Base-by-base conservation (phyloP, 257 asterid species). In the Ehretia macrophylla region DNA sequence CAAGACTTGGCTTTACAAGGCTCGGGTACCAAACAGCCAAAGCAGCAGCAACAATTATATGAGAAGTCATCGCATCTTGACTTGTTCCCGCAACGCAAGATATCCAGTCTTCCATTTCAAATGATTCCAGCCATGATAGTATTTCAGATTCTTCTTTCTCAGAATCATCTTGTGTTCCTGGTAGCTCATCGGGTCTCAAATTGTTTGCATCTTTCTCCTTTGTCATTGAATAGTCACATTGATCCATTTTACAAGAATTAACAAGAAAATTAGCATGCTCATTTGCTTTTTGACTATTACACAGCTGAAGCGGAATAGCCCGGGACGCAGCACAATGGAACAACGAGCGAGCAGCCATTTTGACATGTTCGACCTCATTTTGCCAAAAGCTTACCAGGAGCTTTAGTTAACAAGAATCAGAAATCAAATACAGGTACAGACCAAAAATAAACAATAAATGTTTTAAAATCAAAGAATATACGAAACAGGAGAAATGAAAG, bases 251-350 rank as follows among this genome's bases (percentile, higher is more conserved):
- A 51, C 59, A 17, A 59, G 76, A 79, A 71, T 67, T 42, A 35
- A 58, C 20, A 56, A 73, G 62, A 49, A 38, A 20, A 27, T 68
- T 71, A 51, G 49, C 71, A 60, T 58, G 74, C 63, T 64, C 69
- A 56, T 54, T 69, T 62, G 74, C 55, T 58, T 78, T 79, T 69
- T 76, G 64, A 73, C 72, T 14, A 38, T 38, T 20, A 68, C 77
- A 64, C 14, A 88, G 72, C 47, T 87, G 86, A 71, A 38, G 72
- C n/a, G 99, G 99, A 66, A 88, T 81, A 64, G 95, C 84, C 63
- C 99, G 88, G 42, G 99, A 86, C 71, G 96, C 99, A 71, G 97
- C 95, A 80, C 97, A 92, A 22, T 92, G 97, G 69, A 92, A 92
- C 69, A 92, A 77, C 67, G 99, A 86, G 56, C 96, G 97, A 66